Conservation (phyloP, 306 rosid genomes). For the Cotoneaster glaucophyllus region DNA sequence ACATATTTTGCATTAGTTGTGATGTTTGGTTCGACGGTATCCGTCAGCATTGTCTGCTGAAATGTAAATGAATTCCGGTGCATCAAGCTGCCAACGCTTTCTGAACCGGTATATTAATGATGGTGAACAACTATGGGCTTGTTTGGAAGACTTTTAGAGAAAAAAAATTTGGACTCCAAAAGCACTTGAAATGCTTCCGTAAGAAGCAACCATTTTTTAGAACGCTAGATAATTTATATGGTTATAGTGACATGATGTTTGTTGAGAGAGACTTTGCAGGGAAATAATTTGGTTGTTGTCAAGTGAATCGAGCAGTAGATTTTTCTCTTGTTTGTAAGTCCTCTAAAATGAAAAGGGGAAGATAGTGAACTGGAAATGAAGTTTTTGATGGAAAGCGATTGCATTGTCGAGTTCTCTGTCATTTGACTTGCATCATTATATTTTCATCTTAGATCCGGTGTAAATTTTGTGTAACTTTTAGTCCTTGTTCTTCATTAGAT, state of each 20-base stretch:
- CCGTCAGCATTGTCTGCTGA: neutral
- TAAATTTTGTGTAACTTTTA: neutral
- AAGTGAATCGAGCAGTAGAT: neutral
- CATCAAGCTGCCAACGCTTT: neutral
- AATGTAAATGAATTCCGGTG: neutral
- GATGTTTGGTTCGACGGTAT: neutral
- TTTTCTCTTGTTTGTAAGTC: neutral
- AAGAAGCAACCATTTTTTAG: neutral
- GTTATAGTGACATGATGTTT: neutral
- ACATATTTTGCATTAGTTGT: neutral
- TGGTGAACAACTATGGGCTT: neutral
- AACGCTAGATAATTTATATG: neutral
- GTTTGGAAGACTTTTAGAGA: too few relatives aligned
- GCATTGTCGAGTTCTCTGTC: neutral
- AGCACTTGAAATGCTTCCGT: too few relatives aligned
- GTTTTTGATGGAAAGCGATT: neutral
- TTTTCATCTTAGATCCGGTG: neutral
- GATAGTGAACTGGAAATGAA: neutral
- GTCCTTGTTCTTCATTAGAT: conserved; percentile 35
- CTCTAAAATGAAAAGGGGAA: neutral
- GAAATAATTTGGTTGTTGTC: neutral
- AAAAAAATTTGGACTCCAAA: too few relatives aligned
- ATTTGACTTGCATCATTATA: neutral
- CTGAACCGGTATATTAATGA: neutral
- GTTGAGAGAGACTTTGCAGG: neutral